phyloP scores from a whole-genome alignment of 2,329 filamentous ascomycete species.

The Venturia nashicola region DNA sequence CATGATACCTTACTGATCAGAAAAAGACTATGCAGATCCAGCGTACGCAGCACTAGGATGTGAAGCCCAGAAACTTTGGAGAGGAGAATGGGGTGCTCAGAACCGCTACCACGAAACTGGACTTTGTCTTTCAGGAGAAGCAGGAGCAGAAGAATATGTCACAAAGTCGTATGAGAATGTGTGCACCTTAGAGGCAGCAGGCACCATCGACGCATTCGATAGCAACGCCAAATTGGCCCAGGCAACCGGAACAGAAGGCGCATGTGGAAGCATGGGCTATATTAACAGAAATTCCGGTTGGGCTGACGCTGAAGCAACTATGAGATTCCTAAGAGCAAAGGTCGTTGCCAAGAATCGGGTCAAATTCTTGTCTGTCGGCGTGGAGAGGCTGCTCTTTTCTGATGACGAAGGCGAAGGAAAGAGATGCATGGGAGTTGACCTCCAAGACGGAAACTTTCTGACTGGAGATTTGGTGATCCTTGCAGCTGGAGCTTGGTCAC shows the following conservation, averaged over 20 bases:
- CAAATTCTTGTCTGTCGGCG: constrained; percentile 37
- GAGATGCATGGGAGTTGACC: constrained; percentile 45
- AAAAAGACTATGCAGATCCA: constrained; percentile 52
- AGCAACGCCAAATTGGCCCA: constrained; percentile 25
- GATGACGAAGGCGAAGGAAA: constrained; percentile 9
- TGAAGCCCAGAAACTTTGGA: constrained; percentile 58
- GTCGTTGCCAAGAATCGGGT: constrained; percentile 43
- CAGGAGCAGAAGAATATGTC: constrained; percentile 29
- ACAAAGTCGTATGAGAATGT: constrained; percentile 24
- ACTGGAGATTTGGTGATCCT: constrained; percentile 63
- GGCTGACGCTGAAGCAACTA: constrained; percentile 63
- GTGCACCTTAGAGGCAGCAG: constrained; percentile 20
- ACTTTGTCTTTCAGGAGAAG: constrained; percentile 47
- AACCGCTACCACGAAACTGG: constrained; percentile 61
- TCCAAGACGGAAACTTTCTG: constrained; percentile 38
- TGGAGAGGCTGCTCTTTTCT: constrained; percentile 26
- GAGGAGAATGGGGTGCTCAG: constrained; percentile 42
- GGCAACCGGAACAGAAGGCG: constrained; percentile 28
- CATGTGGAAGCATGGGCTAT: constrained; percentile 54
- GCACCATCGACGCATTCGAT: constrained; percentile 28
- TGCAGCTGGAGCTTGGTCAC: constrained; percentile 81
- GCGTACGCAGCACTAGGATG: constrained; percentile 65
- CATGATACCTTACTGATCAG: background rate
- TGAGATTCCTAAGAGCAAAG: constrained; percentile 49
- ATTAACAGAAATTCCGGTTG: constrained; percentile 65